Evolutionary conservation across 2,329 filamentous ascomycete genomes (phyloP).

Genomic region (Monilinia vaccinii-corymbosi): DNA sequence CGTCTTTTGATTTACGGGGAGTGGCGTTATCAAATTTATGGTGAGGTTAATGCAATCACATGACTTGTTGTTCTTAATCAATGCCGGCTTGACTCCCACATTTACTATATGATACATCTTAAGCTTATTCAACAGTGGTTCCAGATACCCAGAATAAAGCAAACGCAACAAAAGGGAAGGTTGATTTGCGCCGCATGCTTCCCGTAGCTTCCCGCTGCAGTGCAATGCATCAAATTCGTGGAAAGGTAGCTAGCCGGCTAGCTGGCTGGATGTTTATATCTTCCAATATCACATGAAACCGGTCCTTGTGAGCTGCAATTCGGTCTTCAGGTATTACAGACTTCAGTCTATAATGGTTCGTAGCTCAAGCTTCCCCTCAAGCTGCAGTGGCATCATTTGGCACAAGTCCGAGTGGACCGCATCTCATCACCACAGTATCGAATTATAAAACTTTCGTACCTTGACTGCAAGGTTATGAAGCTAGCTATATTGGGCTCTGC

Average conservation of each 20-base stretch:
- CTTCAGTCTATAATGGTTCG: neutral
- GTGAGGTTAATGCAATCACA: neutral
- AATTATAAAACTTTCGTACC: slow-evolving; percentile 16
- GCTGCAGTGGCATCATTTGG: slow-evolving; percentile 4
- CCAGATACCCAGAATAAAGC: neutral
- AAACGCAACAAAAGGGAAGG: neutral
- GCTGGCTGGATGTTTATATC: no score
- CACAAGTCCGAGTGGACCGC: slow-evolving; percentile 11
- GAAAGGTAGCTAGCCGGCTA: no score
- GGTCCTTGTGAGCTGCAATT: neutral
- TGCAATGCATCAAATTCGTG: no score
- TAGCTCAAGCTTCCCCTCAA: neutral
- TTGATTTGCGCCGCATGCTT: neutral
- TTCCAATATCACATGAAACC: neutral
- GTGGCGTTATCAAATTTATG: neutral
- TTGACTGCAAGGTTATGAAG: slow-evolving; percentile 6
- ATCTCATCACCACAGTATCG: slow-evolving; percentile 10
- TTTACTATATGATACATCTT: neutral
- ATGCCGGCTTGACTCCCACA: neutral
- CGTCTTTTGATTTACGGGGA: neutral
- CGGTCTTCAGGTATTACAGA: neutral
- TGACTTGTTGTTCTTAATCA: neutral
- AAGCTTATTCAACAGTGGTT: neutral
- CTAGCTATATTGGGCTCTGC: slow-evolving; percentile 11
- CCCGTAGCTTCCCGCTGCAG: no score